Conservation (phyloP, 2,329 filamentous ascomycete genomes). For the Phyllosticta citriasiana region DNA sequence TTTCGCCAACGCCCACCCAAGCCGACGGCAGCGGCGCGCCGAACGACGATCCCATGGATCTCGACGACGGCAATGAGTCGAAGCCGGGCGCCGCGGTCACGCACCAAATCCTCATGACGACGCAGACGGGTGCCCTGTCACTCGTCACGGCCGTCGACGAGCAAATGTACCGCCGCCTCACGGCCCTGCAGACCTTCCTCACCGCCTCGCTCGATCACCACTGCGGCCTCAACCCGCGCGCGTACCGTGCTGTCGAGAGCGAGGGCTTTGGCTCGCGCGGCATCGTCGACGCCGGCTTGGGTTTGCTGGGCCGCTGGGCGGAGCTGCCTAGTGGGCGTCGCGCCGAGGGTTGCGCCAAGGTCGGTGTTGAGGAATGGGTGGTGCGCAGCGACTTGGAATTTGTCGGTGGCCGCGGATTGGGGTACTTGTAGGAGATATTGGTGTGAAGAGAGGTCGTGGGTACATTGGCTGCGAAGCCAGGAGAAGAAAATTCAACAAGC, state of each 20-base stretch:
- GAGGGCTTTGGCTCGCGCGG: conserved; percentile 46
- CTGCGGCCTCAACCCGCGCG: conserved; percentile 74
- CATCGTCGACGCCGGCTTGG: conserved; percentile 59
- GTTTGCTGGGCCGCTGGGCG: conserved; percentile 62
- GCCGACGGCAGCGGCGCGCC: conserved; percentile 22
- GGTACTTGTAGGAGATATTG: conserved; percentile 27
- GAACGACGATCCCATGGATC: conserved; percentile 29
- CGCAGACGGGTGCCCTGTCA: conserved; percentile 64
- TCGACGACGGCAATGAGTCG: conserved; percentile 18
- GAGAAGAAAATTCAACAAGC: no score
- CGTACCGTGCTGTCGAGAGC: conserved; percentile 52
- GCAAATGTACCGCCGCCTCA: conserved; percentile 70
- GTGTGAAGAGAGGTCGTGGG: neutral
- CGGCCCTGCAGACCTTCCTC: conserved; percentile 71
- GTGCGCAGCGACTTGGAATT: conserved; percentile 60
- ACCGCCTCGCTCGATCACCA: conserved; percentile 64
- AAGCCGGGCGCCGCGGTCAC: conserved; percentile 20
- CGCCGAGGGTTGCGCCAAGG: conserved; percentile 62
- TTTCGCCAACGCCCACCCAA: conserved; percentile 33
- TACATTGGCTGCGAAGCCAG: neutral
- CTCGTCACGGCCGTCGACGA: conserved; percentile 71
- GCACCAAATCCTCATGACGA: conserved; percentile 57
- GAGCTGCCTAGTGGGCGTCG: conserved; percentile 64
- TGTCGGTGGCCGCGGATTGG: conserved; percentile 54
- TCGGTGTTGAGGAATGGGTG: conserved; percentile 58